Base-by-base conservation (phyloP, 176 grass and related monocot species). In the Oropetium thomaeum region DNA sequence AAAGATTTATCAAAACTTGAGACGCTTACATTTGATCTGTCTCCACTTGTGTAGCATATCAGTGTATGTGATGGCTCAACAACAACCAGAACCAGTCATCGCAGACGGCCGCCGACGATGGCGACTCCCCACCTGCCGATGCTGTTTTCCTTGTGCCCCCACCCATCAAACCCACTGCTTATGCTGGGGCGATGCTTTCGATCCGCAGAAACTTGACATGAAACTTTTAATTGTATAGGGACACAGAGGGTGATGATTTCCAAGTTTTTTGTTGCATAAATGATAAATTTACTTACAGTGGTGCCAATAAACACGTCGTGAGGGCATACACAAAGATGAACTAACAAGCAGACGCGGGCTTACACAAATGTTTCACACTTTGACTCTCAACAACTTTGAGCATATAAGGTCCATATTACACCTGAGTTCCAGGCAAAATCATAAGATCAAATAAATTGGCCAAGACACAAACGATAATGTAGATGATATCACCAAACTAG, bases 11-110 rank as follows among this genome's bases (percentile, higher is more conserved):
- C 7, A 43, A 58, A 31, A 86, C 63, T 23, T 2, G 0, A 32
- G 70, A 71, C 48, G 20, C 38, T 71, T 66, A 53, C 26, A 45
- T 73, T 70, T 74, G 62, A 83, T 62, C 86, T 74, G 62, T 83
- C 65, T 67, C 80, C 53, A 79, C 53, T 68, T 13, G 34, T 8
- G 32, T 63, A 69, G 28, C 86, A 68, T 67, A 43, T 78, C 85
- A 42, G 58, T 68, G 52, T 40, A 62, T 73, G 80, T 43, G 86
- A 83, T 11, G 43, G 34, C 52, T 62, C 69, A 83, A 37, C 79
- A 10, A 55, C 37, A 53, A 30, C 19, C 33, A 52, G 26, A 53
- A 30, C 19, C 33, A 52, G 26, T 62, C 69, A 12, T 81, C 53
- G 19, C 68, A 11, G 74, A 73, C 74, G 69, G 80, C 75, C 37